Evolutionary conservation across 2,329 filamentous ascomycete genomes (phyloP).

Genomic region (Trichoderma sp.): DNA sequence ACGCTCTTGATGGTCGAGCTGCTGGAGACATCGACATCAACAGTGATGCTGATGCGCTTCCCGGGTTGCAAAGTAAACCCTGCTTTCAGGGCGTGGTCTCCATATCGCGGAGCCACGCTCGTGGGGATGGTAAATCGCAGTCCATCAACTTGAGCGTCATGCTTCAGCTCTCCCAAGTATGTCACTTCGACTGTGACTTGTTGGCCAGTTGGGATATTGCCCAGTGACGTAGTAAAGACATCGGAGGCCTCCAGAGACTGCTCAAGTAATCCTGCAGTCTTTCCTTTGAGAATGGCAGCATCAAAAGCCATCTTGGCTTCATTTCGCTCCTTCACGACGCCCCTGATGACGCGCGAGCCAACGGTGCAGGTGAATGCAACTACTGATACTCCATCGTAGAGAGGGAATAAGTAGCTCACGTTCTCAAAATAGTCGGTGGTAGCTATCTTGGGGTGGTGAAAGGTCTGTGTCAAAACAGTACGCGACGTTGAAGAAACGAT

Average conservation of each 20-base stretch:
- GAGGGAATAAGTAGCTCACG: conserved; percentile 69
- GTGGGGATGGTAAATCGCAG: conserved; percentile 71
- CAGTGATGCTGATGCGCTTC: conserved; percentile 36
- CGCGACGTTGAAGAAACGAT: conserved; percentile 60
- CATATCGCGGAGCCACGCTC: conserved; percentile 69
- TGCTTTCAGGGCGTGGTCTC: conserved; percentile 35
- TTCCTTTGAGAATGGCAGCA: conserved; percentile 59
- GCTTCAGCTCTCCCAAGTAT: conserved; percentile 72
- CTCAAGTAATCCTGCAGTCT: conserved; percentile 68
- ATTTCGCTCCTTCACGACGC: conserved; percentile 68
- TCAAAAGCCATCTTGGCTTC: conserved; percentile 64
- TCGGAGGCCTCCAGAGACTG: conserved; percentile 63
- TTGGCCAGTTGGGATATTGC: conserved; percentile 65
- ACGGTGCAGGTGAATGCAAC: conserved; percentile 69
- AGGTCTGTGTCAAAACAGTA: conserved; percentile 59
- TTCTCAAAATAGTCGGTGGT: conserved; percentile 42
- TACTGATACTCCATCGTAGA: conserved; percentile 73
- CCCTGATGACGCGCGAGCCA: conserved; percentile 61
- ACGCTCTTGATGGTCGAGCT: conserved; percentile 62
- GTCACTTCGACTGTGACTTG: conserved; percentile 64
- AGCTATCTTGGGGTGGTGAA: conserved; percentile 57
- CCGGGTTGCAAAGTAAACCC: background rate
- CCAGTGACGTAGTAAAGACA: conserved; percentile 69
- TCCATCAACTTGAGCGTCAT: conserved; percentile 69
- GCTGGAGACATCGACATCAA: conserved; percentile 53